Evolutionary conservation across 495 filamentous ascomycete genomes (phyloP).

Genomic region (Tricharina praecox): DNA sequence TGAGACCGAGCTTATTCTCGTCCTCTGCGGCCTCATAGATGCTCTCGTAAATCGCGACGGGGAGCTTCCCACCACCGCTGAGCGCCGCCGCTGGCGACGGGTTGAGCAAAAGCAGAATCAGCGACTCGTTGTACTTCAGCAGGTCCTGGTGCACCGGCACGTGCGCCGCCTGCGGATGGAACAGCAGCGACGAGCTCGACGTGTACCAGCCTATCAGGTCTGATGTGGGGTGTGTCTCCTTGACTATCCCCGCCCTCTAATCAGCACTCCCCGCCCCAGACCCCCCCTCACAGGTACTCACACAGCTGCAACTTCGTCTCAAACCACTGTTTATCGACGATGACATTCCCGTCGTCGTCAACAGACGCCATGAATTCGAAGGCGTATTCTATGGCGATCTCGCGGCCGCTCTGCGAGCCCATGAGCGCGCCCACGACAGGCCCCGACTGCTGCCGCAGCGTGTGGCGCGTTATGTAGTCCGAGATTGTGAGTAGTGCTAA

Average conservation of each 20-base stretch:
- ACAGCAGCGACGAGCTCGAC: slow-evolving; percentile 41
- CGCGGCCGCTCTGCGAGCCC: slow-evolving; percentile 76
- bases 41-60: slow-evolving; percentile 77
- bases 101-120: slow-evolving; percentile 79
- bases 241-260: slow-evolving; percentile 46
- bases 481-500: slow-evolving; percentile 91
- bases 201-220: slow-evolving; percentile 95
- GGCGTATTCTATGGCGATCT: slow-evolving; percentile 79
- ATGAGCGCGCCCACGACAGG: slow-evolving; percentile 75
- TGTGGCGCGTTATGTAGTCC: slow-evolving; percentile 86
- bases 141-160: slow-evolving; percentile 64
- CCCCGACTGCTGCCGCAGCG: slow-evolving; percentile 51
- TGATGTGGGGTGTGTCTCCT: slow-evolving; percentile 68
- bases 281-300: too few species aligned
- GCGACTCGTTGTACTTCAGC: slow-evolving; percentile 62
- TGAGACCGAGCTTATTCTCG: slow-evolving; percentile 44
- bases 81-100: slow-evolving; percentile 37
- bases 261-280: too few species aligned
- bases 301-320: slow-evolving; percentile 65
- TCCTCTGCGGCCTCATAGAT: slow-evolving; percentile 48
- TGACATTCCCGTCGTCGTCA: slow-evolving; percentile 33
- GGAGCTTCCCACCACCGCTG: slow-evolving; percentile 56
- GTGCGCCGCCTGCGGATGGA: slow-evolving; percentile 48
- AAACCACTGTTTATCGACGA: slow-evolving; percentile 51
- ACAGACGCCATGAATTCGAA: slow-evolving; percentile 55